Evolutionary conservation across 176 grass and related monocot genomes (phyloP).

Genomic region (Oryza punctata): DNA sequence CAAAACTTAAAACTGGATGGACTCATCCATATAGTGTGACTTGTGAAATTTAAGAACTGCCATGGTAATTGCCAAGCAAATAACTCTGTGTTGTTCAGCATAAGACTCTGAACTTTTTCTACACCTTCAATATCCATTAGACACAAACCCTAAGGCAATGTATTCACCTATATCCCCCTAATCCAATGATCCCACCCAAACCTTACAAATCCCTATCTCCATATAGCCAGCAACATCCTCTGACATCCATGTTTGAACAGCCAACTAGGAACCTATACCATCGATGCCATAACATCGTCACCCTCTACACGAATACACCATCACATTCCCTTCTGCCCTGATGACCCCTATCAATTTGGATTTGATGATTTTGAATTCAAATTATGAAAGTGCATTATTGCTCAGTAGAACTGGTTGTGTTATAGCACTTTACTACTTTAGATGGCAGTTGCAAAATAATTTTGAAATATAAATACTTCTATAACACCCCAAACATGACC

Average conservation of each 20-base stretch:
- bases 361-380: conserved; percentile 15
- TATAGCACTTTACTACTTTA: background rate
- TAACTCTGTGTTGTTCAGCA: background rate
- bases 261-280: background rate
- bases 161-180: background rate
- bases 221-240: background rate
- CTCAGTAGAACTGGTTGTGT: background rate
- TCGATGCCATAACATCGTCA: background rate
- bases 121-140: background rate
- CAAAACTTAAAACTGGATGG: background rate
- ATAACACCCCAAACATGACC: background rate
- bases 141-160: background rate
- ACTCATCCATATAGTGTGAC: background rate
- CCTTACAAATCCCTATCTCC: background rate
- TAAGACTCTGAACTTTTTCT: background rate
- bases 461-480: conserved; percentile 12
- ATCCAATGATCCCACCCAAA: background rate
- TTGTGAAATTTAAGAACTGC: background rate
- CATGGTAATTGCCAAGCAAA: background rate
- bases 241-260: background rate
- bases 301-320: background rate
- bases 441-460: background rate
- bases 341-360: conserved; percentile 7
- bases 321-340: background rate
- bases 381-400: background rate